phyloP scores from a whole-genome alignment of 176 grass and related monocot genomes.

The Chloris gayana region DNA sequence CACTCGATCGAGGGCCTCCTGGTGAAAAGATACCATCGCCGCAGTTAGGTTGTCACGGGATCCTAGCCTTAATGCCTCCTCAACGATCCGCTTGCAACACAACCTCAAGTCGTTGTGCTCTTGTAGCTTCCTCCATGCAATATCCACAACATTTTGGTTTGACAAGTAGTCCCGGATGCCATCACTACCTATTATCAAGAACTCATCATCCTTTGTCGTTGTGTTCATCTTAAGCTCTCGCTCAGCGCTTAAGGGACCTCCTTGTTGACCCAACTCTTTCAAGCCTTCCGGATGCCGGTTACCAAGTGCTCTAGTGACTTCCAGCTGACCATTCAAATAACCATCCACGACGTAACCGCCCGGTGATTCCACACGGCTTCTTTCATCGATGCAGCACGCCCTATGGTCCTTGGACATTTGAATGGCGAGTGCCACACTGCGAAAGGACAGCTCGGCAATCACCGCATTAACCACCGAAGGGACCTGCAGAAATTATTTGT shows the following conservation, averaged over 20 bases:
- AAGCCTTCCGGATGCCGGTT: conserved; percentile 89
- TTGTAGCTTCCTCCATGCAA: conserved; percentile 58
- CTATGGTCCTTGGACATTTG: conserved; percentile 92
- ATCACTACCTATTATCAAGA: conserved; percentile 88
- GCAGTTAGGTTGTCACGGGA: conserved; percentile 75
- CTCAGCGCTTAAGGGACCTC: conserved; percentile 74
- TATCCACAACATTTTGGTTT: conserved; percentile 85
- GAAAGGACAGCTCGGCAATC: conserved; percentile 93
- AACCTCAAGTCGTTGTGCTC: conserved; percentile 74
- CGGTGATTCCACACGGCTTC: conserved; percentile 64
- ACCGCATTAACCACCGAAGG: conserved; percentile 89
- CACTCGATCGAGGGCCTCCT: conserved; percentile 47
- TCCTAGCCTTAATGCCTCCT: conserved; percentile 63
- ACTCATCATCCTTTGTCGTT: conserved; percentile 75
- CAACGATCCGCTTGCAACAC: conserved; percentile 78
- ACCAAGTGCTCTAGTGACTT: conserved; percentile 77
- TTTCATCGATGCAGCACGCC: conserved; percentile 63
- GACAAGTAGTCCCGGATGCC: conserved; percentile 95
- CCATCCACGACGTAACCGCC: conserved; percentile 81
- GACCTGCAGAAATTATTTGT: conserved; percentile 58
- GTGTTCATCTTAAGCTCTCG: conserved; percentile 83
- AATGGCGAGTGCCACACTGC: conserved; percentile 52
- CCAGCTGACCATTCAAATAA: conserved; percentile 76
- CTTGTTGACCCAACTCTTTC: conserved; percentile 47
- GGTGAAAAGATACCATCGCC: conserved; percentile 79